A percentile compares a stretch with the other conserved stretches of the same genome.
Evolutionary conservation across 352 stramenopile genomes (phyloP).

Genomic region (Bremia lactucae): DNA sequence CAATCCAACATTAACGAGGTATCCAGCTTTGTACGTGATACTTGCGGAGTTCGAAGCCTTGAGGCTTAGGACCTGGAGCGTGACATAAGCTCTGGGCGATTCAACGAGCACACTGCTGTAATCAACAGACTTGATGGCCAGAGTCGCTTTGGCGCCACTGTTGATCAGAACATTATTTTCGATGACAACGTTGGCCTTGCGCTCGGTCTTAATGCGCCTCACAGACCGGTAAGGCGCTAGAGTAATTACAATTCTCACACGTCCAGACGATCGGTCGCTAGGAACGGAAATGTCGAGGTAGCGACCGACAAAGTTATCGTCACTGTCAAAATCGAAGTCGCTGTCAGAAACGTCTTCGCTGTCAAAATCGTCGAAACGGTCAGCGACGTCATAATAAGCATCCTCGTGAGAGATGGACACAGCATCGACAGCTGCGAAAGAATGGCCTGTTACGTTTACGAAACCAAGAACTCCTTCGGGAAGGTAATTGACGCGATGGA

Average conservation of each 20-base stretch:
- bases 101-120: slow-evolving; percentile 16
- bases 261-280: too few relatives aligned
- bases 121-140: slow-evolving; percentile 10
- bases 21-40: slow-evolving; percentile 12
- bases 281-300: too few relatives aligned
- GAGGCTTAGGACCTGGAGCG: slow-evolving; percentile 6
- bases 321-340: slow-evolving; percentile 6
- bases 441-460: slow-evolving; percentile 18
- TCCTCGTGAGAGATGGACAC: slow-evolving; percentile 14
- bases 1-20: slow-evolving; percentile 2
- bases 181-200: slow-evolving; percentile 13
- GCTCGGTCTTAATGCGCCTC: slow-evolving; percentile 14
- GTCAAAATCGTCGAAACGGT: slow-evolving; percentile 3
- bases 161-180: slow-evolving; percentile 11
- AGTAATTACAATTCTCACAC: slow-evolving; percentile 14
- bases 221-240: too few relatives aligned
- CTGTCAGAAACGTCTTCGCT: too few relatives aligned
- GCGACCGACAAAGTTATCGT: too few relatives aligned
- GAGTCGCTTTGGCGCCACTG: slow-evolving; percentile 1
- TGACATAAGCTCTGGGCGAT: slow-evolving; percentile 5
- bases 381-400: slow-evolving; percentile 3
- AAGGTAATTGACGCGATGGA: slow-evolving; percentile 13
- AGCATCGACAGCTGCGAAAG: slow-evolving; percentile 8
- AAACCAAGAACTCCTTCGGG: slow-evolving; percentile 12
- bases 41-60: slow-evolving; percentile 6